These are phyloP conservation scores for Trypanosoma caninum DNA, from an alignment of 208 protist species.

Conservation along the genomic window DNA sequence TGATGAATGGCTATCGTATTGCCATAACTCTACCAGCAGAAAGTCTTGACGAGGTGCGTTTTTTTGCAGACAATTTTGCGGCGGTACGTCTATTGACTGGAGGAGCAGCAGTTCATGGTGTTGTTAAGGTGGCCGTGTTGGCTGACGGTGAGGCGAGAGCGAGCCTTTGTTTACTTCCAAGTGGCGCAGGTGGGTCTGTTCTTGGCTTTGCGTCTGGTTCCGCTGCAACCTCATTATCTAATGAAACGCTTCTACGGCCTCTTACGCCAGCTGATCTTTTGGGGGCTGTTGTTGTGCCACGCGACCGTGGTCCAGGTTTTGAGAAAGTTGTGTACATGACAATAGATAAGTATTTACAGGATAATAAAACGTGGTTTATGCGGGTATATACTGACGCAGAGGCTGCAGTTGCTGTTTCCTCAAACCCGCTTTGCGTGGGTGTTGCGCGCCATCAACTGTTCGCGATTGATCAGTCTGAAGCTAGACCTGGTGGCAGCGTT, in stretches of 20 bases:
- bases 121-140: slow-evolving; percentile 23
- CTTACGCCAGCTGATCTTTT: slow-evolving; percentile 18
- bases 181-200: slow-evolving; percentile 9
- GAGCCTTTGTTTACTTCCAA: slow-evolving; percentile 23
- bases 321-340: slow-evolving; percentile 19
- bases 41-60: slow-evolving; percentile 18
- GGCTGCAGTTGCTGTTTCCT: slow-evolving; percentile 5
- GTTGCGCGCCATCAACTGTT: slow-evolving; percentile 10
- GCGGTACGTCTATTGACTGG: slow-evolving; percentile 6
- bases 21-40: slow-evolving; percentile 24
- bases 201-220: slow-evolving; percentile 14
- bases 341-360: slow-evolving; percentile 13
- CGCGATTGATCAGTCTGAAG: neutral
- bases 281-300: slow-evolving; percentile 23
- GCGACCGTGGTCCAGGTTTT: neutral
- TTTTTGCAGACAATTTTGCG: slow-evolving; percentile 26
- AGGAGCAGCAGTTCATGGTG: slow-evolving; percentile 7
- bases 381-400: slow-evolving; percentile 13
- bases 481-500: neutral
- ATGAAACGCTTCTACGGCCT: slow-evolving; percentile 11
- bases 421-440: slow-evolving; percentile 3
- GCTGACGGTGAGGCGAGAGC: slow-evolving; percentile 16
- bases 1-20: slow-evolving; percentile 21
- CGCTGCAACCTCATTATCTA: neutral
- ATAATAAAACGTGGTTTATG: slow-evolving; percentile 16